phyloP scores from a whole-genome alignment of 768 basidiomycete species.

The Boletus subparvulus region DNA sequence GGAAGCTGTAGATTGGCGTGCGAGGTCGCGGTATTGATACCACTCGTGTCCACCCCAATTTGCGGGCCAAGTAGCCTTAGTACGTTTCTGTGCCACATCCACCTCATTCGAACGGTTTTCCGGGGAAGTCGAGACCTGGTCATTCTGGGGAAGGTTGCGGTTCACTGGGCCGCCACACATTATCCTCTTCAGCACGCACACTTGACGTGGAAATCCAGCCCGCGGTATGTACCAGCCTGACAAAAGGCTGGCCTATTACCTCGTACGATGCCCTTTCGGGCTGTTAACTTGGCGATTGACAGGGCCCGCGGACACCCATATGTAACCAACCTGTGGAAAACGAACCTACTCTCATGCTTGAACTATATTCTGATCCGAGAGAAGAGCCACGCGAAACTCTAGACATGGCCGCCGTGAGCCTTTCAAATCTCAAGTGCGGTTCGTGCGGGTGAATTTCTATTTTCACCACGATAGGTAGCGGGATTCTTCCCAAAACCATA shows the following conservation, averaged over 20 bases:
- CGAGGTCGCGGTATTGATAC: slow-evolving; percentile 2
- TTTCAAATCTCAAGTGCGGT: slow-evolving; percentile 27
- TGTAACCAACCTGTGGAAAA: slow-evolving; percentile 12
- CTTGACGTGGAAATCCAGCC: slow-evolving; percentile 20
- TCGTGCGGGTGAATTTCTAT: slow-evolving; percentile 23
- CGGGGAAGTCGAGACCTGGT: slow-evolving; percentile 12
- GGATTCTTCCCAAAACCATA: slow-evolving; percentile 22
- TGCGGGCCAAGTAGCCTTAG: slow-evolving; percentile 11
- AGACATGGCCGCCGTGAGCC: slow-evolving; percentile 15
- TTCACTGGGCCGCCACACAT: slow-evolving; percentile 13
- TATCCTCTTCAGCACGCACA: slow-evolving; percentile 17
- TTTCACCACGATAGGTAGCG: slow-evolving; percentile 13
- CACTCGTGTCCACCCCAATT: slow-evolving; percentile 23
- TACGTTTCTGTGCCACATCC: slow-evolving; percentile 27
- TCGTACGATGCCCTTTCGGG: slow-evolving; percentile 11
- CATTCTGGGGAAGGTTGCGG: slow-evolving; percentile 11
- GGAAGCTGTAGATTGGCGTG: slow-evolving; percentile 11
- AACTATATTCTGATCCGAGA: slow-evolving; percentile 21
- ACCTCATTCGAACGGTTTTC: slow-evolving; percentile 10
- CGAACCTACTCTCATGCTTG: slow-evolving; percentile 5
- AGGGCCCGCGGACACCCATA: slow-evolving; percentile 23
- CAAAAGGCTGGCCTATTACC: slow-evolving; percentile 19
- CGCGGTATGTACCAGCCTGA: slow-evolving; percentile 7
- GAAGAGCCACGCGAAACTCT: slow-evolving; percentile 23
- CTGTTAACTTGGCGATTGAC: slow-evolving; percentile 30